Evolutionary conservation across 176 grass and related monocot species (phyloP), one percentile per base, ranked within the genome.

Genomic region (Metroxylon sagu): DNA sequence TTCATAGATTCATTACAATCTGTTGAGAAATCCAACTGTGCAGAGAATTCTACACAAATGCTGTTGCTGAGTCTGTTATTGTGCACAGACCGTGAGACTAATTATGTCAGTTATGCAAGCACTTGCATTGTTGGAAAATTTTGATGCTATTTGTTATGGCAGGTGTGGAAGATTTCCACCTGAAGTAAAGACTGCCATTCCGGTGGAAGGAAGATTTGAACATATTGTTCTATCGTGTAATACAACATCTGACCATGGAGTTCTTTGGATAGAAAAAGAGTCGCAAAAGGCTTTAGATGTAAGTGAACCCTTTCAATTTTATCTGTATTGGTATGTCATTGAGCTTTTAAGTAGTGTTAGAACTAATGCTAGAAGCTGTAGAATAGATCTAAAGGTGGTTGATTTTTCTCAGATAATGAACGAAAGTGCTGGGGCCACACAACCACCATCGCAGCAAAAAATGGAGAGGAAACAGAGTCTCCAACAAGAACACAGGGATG

Each of bases 181-280:
- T 77, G 88, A 86, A 50, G 85, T 98, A 43, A 93, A 64, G 66
- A 98, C 94, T 66, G 88, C 94, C 52, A 98, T 98, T 83, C 94
- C 94, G 30, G 85, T 98, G 26, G 85, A 98, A 79, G 85, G 77
- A 5, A 82, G 94, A 68, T 98, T 98, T 76, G 94, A 98, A 72
- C 94, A 98, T 82, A 50, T 98, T 79, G 94, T 98, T 35, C 67
- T 98, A 67, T 93, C 94, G 17, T 98, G 94, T 53, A 98, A 83
- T 86, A 76, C 94, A 50, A 98, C 87, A 75, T 77, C 94, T 50
- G 94, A 98, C 75, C 94, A 98, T 80, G 94, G 29, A n/a, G 74
- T 98, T 92, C 28, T 59, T 79, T 98, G 94, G 94, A 98, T 98
- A 39, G 88, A 98, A 53, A 61, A 71, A 19, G 94, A 98, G 71